Evolutionary conservation across 2,329 filamentous ascomycete species (phyloP).

Genomic region (Nemania sp.): DNA sequence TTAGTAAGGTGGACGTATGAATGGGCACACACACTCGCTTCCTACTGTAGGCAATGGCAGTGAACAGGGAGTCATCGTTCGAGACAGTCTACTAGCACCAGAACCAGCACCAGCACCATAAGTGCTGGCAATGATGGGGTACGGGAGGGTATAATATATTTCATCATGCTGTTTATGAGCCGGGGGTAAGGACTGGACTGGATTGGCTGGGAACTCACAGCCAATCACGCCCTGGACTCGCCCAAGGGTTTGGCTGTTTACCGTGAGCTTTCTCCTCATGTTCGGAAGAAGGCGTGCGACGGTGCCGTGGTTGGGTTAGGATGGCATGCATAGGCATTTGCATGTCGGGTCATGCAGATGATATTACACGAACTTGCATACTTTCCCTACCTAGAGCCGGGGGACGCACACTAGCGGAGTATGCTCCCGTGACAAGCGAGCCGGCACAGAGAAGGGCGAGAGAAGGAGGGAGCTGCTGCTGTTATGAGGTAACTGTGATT

Average conservation of each 20-base stretch:
- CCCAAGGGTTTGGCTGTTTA: slow-evolving; percentile 13
- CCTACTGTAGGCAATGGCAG: slow-evolving; percentile 1
- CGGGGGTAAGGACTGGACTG: slow-evolving; percentile 6
- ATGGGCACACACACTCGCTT: slow-evolving; percentile 2
- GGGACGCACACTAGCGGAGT: slow-evolving; percentile 29
- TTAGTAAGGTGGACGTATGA: slow-evolving; percentile 2
- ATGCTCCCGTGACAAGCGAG: slow-evolving; percentile 27
- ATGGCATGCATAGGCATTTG: not conserved
- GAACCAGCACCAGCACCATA: not conserved
- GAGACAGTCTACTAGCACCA: slow-evolving; percentile 6
- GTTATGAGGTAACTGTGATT: slow-evolving; percentile 3
- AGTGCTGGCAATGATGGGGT: slow-evolving; percentile 7
- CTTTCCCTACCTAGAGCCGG: slow-evolving; percentile 9
- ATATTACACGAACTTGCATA: not conserved
- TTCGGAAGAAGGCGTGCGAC: slow-evolving; percentile 27
- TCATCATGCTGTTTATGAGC: slow-evolving; percentile 22
- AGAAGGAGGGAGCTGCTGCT: not conserved
- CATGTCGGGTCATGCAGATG: slow-evolving; percentile 5
- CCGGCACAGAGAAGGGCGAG: not conserved
- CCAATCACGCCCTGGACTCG: slow-evolving; percentile 15
- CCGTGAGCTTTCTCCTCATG: slow-evolving; percentile 26
- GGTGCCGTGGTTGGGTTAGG: slow-evolving; percentile 16
- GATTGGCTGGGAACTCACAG: not conserved
- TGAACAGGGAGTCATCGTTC: slow-evolving; percentile 1
- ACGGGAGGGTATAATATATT: slow-evolving; percentile 21